These are phyloP conservation scores for Nannizzia gypsea DNA, from an alignment of 2,329 filamentous ascomycete genomes.

Conservation along the genomic window DNA sequence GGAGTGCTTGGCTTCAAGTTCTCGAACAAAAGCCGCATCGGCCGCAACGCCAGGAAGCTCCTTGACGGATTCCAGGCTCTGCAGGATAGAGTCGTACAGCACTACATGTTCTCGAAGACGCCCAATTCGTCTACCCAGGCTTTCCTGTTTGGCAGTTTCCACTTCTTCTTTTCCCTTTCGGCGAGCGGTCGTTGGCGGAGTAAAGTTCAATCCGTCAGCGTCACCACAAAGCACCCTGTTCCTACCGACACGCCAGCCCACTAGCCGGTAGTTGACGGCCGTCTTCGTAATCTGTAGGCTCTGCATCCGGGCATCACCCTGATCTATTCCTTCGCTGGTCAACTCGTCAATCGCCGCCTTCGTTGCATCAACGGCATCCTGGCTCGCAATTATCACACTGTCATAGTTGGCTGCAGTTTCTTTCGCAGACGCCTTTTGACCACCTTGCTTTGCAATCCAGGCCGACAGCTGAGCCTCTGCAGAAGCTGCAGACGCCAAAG, in stretches of 20 bases:
- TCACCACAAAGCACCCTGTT: constrained; percentile 81
- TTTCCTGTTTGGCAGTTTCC: constrained; percentile 49
- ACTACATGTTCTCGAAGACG: constrained; percentile 77
- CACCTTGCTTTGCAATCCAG: constrained; percentile 34
- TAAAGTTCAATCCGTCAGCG: constrained; percentile 55
- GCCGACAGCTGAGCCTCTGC: constrained; percentile 42
- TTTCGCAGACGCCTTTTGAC: constrained; percentile 31
- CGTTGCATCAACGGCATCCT: constrained; percentile 87
- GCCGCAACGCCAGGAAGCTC: constrained; percentile 83
- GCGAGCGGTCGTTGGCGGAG: constrained; percentile 39
- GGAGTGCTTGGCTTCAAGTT: constrained; percentile 62
- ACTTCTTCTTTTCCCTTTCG: constrained; percentile 37
- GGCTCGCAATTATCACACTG: constrained; percentile 74
- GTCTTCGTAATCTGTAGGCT: constrained; percentile 84
- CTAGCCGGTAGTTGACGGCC: constrained; percentile 84
- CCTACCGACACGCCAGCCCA: constrained; percentile 87
- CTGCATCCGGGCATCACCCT: constrained; percentile 79
- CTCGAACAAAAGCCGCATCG: constrained; percentile 61
- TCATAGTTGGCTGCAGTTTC: constrained; percentile 83
- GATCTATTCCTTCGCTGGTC: constrained; percentile 66
- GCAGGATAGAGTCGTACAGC: constrained; percentile 79
- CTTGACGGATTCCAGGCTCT: constrained; percentile 81
- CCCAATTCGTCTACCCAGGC: constrained; percentile 62
- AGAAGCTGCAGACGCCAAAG: constrained; percentile 56
- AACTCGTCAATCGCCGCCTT: constrained; percentile 90